phyloP scores from a whole-genome alignment of 352 stramenopile species.

The Pythium aquatile region DNA sequence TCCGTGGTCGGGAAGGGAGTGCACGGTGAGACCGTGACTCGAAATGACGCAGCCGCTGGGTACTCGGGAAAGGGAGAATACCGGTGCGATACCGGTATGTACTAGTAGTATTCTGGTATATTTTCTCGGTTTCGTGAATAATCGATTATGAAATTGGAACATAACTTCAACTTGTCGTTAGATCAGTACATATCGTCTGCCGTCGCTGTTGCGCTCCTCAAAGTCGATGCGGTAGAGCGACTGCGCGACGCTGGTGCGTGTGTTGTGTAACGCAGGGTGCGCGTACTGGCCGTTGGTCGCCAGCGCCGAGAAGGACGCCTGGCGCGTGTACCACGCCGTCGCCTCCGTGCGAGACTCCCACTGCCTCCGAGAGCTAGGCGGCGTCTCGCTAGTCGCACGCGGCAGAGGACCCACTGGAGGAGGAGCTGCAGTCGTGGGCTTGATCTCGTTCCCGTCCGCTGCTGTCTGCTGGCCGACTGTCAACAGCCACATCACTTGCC shows the following conservation, averaged over 20 bases:
- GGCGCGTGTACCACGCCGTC: background rate
- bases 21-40: background rate
- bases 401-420: too few species aligned
- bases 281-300: background rate
- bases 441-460: background rate
- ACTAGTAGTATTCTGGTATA: background rate
- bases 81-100: slow-evolving; percentile 1
- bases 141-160: too few species aligned
- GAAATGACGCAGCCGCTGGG: slow-evolving; percentile 2
- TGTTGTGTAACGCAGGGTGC: slow-evolving; percentile 4
- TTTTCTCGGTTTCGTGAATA: too few species aligned
- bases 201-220: background rate
- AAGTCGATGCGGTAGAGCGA: slow-evolving; percentile 25
- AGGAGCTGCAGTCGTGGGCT: background rate
- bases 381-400: background rate
- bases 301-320: background rate
- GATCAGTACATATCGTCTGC: background rate
- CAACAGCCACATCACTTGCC: slow-evolving; percentile 22
- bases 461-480: slow-evolving; percentile 8
- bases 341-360: background rate
- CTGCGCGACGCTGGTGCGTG: slow-evolving; percentile 10
- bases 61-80: background rate
- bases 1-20: background rate
- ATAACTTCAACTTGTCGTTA: background rate
- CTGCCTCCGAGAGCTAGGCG: background rate